Conservation (phyloP, 208 protist species). For the Phytomonas francai region DNA sequence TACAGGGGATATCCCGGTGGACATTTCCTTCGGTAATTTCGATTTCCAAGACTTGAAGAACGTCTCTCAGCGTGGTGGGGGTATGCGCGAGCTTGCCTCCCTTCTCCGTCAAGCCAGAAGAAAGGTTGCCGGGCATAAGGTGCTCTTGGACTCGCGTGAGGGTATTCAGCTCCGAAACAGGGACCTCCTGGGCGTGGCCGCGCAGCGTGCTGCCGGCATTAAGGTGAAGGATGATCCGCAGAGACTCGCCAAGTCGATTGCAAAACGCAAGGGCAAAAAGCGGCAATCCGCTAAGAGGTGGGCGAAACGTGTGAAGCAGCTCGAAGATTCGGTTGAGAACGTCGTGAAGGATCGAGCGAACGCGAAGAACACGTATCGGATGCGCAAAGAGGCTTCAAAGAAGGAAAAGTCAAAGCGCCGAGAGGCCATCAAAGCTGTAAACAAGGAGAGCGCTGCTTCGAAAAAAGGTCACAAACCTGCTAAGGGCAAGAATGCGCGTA, state of each 20-base stretch:
- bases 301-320: conserved; percentile 44
- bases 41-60: conserved; percentile 69
- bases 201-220: conserved; percentile 44
- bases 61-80: conserved; percentile 60
- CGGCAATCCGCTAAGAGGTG: conserved; percentile 72
- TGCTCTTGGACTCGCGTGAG: conserved; percentile 29
- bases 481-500: not conserved
- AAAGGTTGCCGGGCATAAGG: conserved; percentile 23
- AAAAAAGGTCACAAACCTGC: not conserved
- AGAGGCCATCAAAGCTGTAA: conserved; percentile 11
- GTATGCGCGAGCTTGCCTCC: conserved; percentile 55
- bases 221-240: conserved; percentile 74
- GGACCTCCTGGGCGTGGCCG: conserved; percentile 46
- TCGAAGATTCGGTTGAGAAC: conserved; percentile 67
- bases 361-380: conserved; percentile 19
- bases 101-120: conserved; percentile 44
- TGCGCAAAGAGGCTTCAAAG: conserved; percentile 4
- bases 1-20: conserved; percentile 26
- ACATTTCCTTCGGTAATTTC: conserved; percentile 76
- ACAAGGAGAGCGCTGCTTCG: not conserved
- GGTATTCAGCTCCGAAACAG: conserved; percentile 39
- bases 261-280: conserved; percentile 72
- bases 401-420: conserved; percentile 18
- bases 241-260: conserved; percentile 49
- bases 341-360: conserved; percentile 50